Conservation (phyloP, 2,329 filamentous ascomycete genomes). For the Cryphonectria carpinicola region DNA sequence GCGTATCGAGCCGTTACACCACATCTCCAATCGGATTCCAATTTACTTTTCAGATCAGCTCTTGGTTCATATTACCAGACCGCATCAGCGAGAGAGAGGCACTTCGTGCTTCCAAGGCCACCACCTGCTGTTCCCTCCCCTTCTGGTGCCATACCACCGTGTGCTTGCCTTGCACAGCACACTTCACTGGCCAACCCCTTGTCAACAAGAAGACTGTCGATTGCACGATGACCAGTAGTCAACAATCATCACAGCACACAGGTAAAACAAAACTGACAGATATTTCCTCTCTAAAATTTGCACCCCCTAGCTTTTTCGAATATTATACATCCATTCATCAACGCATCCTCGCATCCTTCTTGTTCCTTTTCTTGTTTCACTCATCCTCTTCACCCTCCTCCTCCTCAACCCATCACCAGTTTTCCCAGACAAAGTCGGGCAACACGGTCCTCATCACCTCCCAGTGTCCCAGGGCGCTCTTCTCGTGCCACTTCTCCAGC, state of each 20-base stretch:
- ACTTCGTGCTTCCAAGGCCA: neutral
- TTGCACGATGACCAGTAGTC: neutral
- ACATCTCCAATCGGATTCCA: neutral
- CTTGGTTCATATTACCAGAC: neutral
- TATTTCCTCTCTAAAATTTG: neutral
- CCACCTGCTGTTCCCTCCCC: neutral
- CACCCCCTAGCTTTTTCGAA: neutral
- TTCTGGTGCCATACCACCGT: neutral
- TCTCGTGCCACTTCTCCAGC: constrained; percentile 72
- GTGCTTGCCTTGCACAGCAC: neutral
- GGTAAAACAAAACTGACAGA: neutral
- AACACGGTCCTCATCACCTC: constrained; percentile 85
- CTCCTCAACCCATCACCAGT: constrained; percentile 64
- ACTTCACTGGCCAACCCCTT: neutral
- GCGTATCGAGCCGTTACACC: neutral
- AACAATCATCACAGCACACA: neutral
- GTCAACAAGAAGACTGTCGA: neutral
- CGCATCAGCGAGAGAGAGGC: neutral
- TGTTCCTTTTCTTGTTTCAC: neutral
- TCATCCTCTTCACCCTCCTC: neutral
- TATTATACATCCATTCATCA: neutral
- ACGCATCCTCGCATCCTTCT: neutral
- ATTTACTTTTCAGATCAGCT: neutral
- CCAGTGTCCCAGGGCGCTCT: constrained; percentile 87
- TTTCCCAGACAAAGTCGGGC: constrained; percentile 80